A percentile compares a stretch with the other conserved stretches of the same genome.
Evolutionary conservation across 805 yeast genomes (phyloP).

Genomic region (Clavispora vitiphila): DNA sequence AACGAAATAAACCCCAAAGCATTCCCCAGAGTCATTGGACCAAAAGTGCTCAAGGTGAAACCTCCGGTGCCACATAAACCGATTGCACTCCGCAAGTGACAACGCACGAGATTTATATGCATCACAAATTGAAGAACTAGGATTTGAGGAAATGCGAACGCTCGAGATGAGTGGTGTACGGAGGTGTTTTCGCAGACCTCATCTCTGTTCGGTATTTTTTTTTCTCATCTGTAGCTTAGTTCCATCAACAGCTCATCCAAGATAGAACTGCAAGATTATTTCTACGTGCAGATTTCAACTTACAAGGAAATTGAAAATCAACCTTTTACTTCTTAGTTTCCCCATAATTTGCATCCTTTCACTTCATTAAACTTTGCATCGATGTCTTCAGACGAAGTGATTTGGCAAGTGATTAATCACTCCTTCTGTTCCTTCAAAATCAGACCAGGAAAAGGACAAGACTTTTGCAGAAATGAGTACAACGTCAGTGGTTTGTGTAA

Average conservation of each 20-base stretch:
- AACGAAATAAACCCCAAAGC: constrained; percentile 32
- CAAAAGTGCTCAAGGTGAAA: constrained; percentile 40
- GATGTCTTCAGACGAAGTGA: constrained; percentile 68
- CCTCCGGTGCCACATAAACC: constrained; percentile 58
- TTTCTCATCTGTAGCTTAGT: neutral
- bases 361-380: neutral
- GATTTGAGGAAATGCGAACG: neutral
- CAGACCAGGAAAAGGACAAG: constrained; percentile 82
- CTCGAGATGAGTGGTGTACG: constrained; percentile 7
- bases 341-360: neutral
- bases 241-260: neutral
- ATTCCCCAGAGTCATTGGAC: constrained; percentile 34
- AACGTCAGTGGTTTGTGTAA: constrained; percentile 93
- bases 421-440: constrained; percentile 94
- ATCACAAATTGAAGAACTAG: neutral
- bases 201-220: constrained; percentile 4
- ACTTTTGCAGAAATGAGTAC: constrained; percentile 92
- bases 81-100: constrained; percentile 1
- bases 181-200: constrained; percentile 3
- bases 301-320: neutral
- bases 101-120: neutral
- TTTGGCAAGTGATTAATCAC: constrained; percentile 96
- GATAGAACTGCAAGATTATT: neutral
- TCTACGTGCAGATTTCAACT: neutral
- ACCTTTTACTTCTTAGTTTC: neutral